Base-by-base conservation (phyloP, 2,329 filamentous ascomycete species). In the Xylaria sp. region DNA sequence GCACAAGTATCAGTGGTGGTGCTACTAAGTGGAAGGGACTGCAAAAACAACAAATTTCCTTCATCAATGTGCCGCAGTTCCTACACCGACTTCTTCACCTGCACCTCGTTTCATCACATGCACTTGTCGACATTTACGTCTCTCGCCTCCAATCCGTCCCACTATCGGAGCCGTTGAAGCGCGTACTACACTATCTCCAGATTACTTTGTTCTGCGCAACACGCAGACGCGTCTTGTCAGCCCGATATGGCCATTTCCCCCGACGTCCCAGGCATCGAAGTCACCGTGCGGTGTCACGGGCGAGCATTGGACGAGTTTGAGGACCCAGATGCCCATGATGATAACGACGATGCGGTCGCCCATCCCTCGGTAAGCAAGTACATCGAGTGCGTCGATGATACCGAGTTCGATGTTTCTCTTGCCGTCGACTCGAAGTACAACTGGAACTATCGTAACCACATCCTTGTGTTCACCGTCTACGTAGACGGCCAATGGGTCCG, bases 341-440 rank as follows among this genome's bases (percentile, higher is more conserved):
- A 73, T 1, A 43, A 67, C 25, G 39, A 49, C 23, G 49, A 55
- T 18, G 15, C 2, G 10, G 51, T n/a, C 7, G 28, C 48, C 20
- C 61, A 54, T 28, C 71, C 73, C 48, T 51, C 62, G 18, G 13
- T 72, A 54, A 66, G 58, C 15, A 75, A 78, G 56, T 81, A 79
- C 61, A 75, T 80, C 39, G 76, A 81, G 69, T 77, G 75, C 7
- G 46, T 72, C 13, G 73, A 79, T 33, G 60, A 78, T 18, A 52
- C 73, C 18, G 61, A 74, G 13, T 80, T 80, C 62, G 33, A 70
- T 3, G 48, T 80, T 33, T 23, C 39, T 3, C 13, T 75, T 15
- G 39, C 62, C 0, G 57, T 79, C 1, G 7, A 62, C 25, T 20
- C 70, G 1, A 36, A 31, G 25, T 80, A 79, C 57, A 10, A 67